phyloP scores from a whole-genome alignment of 1,284 basidiomycete species.

The Microbotryum violaceum region DNA sequence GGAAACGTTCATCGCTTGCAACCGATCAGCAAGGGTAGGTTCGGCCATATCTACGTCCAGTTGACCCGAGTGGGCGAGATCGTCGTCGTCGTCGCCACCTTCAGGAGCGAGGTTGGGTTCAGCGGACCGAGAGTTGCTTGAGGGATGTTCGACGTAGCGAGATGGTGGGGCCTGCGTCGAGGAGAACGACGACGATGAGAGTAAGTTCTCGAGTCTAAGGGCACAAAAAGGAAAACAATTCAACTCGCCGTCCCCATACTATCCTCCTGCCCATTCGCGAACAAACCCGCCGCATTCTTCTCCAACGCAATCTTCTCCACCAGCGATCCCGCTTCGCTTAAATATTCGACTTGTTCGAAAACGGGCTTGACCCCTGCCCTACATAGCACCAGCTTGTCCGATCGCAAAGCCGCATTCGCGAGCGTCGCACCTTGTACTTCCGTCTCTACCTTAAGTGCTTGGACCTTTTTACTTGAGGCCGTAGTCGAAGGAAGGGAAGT shows the following conservation, averaged over 20 bases:
- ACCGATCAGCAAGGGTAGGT: conserved; percentile 75
- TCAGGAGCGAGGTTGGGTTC: conserved; percentile 15
- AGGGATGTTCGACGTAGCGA: conserved; percentile 23
- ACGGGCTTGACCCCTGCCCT: conserved; percentile 28
- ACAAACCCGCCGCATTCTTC: conserved; percentile 12
- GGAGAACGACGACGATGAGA: background rate
- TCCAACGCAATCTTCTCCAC: conserved; percentile 22
- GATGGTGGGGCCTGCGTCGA: conserved; percentile 17
- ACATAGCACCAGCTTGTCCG: conserved; percentile 15
- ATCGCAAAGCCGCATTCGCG: conserved; percentile 12
- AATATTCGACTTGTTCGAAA: conserved; percentile 24
- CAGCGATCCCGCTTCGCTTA: conserved; percentile 16
- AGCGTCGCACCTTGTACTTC: conserved; percentile 13
- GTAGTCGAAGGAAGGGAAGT: too few relatives aligned
- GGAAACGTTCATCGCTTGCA: conserved; percentile 60
- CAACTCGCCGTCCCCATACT: conserved; percentile 54
- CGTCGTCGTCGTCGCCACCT: conserved; percentile 37
- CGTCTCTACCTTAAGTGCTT: background rate
- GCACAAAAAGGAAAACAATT: background rate
- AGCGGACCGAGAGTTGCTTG: conserved; percentile 10
- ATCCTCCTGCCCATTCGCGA: conserved; percentile 10
- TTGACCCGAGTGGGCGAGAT: conserved; percentile 37
- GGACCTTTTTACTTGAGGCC: too few relatives aligned
- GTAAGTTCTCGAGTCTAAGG: too few relatives aligned
- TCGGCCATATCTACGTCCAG: conserved; percentile 80